Evolutionary conservation across 1,284 basidiomycete species (phyloP).

Genomic region (Caloboletus firmus): DNA sequence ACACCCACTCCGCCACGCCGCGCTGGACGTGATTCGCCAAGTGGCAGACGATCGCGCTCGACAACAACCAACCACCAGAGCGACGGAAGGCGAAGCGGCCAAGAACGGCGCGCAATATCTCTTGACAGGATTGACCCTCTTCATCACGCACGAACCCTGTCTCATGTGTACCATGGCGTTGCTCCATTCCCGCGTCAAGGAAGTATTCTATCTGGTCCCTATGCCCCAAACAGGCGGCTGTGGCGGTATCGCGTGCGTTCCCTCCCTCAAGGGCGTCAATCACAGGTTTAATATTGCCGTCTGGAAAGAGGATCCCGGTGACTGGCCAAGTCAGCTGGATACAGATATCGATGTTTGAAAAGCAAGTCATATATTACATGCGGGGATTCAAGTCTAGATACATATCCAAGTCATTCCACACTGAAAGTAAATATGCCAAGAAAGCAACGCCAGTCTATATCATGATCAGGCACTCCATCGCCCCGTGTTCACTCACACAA

Average conservation of each 20-base stretch:
- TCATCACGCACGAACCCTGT: conserved; percentile 92
- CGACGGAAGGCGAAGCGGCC: conserved; percentile 13
- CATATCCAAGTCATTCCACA: not conserved
- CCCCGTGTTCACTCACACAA: not conserved
- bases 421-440: not conserved
- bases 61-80: conserved; percentile 15
- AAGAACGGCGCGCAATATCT: conserved; percentile 80
- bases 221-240: conserved; percentile 77
- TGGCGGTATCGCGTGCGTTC: conserved; percentile 67
- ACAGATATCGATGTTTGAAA: conserved; percentile 22
- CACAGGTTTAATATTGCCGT: conserved; percentile 73
- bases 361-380: not conserved
- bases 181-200: conserved; percentile 85
- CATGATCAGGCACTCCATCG: not conserved
- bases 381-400: not conserved
- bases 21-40: conserved; percentile 72
- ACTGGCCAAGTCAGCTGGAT: conserved; percentile 12
- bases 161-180: conserved; percentile 96
- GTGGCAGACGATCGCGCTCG: conserved; percentile 57
- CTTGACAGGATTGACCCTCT: conserved; percentile 77
- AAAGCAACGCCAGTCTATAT: conserved; percentile 1
- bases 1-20: conserved; percentile 84
- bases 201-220: conserved; percentile 73
- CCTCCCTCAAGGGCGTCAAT: conserved; percentile 76
- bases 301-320: conserved; percentile 46